Evolutionary conservation across 345 rosid species (phyloP).

Genomic region (Fremontodendron californicum): DNA sequence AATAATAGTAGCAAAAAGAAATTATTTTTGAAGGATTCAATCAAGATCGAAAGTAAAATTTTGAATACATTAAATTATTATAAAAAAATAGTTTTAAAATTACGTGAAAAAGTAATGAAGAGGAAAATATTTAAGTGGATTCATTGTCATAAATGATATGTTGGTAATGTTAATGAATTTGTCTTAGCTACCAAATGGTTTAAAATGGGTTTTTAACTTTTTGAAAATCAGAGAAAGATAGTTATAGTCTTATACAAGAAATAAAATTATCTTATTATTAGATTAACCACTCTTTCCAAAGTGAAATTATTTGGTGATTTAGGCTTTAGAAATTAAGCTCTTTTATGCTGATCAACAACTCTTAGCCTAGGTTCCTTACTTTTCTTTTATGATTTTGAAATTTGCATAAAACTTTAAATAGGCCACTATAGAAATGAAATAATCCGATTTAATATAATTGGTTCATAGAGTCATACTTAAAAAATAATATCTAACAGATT

Average conservation of each 20-base stretch:
- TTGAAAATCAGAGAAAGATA: background rate
- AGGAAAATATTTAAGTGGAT: too few species aligned
- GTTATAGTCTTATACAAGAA: background rate
- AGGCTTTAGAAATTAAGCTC: background rate
- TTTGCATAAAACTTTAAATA: background rate
- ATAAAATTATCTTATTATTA: background rate
- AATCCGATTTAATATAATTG: too few species aligned
- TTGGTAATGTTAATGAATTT: background rate
- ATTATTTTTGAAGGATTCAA: too few species aligned
- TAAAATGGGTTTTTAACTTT: background rate
- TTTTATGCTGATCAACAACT: background rate
- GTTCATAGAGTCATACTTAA: too few species aligned
- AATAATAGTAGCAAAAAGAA: too few species aligned
- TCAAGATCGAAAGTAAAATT: too few species aligned
- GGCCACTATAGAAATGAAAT: too few species aligned
- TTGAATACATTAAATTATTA: too few species aligned
- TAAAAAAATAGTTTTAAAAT: too few species aligned
- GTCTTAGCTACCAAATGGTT: background rate
- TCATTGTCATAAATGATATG: background rate
- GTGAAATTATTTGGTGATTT: background rate
- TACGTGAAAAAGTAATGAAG: too few species aligned
- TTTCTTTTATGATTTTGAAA: background rate
- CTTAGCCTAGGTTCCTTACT: background rate
- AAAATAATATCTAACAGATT: too few species aligned
- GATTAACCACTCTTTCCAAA: conserved; percentile 6